phyloP scores from a whole-genome alignment of 805 yeast genomes.

The Cyberlindnera japonica region DNA sequence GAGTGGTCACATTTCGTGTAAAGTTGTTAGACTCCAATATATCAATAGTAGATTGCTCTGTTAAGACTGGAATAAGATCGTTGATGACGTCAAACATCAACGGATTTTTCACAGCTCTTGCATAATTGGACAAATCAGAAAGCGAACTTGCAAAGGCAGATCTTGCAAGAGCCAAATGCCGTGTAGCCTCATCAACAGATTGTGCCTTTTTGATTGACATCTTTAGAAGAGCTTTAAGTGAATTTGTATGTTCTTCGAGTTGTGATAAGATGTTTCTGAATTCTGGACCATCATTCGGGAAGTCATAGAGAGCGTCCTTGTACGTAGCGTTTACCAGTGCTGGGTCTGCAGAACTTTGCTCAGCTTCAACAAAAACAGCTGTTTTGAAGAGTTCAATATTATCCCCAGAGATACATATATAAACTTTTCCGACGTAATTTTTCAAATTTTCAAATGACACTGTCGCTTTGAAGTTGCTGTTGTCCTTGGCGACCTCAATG shows the following conservation, averaged over 20 bases:
- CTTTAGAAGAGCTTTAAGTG: constrained; percentile 13
- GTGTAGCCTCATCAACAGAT: constrained; percentile 17
- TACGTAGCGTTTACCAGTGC: constrained; percentile 2
- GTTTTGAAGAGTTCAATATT: constrained; percentile 7
- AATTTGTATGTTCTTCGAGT: constrained; percentile 12
- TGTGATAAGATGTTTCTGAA: constrained; percentile 9
- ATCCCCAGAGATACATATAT: constrained; percentile 5
- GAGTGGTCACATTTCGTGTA: constrained; percentile 15
- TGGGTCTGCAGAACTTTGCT: neutral
- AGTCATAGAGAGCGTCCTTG: constrained; percentile 10
- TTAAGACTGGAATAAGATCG: constrained; percentile 16
- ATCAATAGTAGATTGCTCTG: constrained; percentile 21
- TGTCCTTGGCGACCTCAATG: constrained; percentile 4
- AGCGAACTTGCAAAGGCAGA: constrained; percentile 18
- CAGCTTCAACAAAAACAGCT: constrained; percentile 1
- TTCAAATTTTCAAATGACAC: neutral
- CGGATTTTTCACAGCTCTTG: constrained; percentile 8
- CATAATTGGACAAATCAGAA: constrained; percentile 15
- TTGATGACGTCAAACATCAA: constrained; percentile 14
- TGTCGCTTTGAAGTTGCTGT: constrained; percentile 5
- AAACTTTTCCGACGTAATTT: constrained; percentile 7
- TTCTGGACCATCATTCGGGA: constrained; percentile 11
- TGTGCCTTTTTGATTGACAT: constrained; percentile 19
- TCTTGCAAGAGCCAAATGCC: constrained; percentile 20
- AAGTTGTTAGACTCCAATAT: constrained; percentile 20